Evolutionary conservation across 1,139 yeast species (phyloP).

Genomic region (Taiozyma sp.): DNA sequence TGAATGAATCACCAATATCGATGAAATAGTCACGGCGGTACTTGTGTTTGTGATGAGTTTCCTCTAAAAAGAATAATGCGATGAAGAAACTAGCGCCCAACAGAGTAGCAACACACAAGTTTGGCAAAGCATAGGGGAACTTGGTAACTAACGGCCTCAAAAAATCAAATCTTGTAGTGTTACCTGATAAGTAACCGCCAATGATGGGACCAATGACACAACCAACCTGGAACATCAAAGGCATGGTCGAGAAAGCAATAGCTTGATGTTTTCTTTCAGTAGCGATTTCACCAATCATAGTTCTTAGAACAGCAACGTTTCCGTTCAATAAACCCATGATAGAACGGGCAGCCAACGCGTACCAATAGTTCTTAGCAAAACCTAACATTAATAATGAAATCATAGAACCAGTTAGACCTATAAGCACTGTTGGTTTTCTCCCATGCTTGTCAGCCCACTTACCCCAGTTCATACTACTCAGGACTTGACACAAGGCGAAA

Average conservation of each 20-base stretch:
- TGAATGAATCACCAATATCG: conserved; percentile 45
- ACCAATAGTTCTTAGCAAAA: conserved; percentile 41
- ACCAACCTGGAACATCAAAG: conserved; percentile 58
- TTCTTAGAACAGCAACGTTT: conserved; percentile 55
- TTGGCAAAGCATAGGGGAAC: conserved; percentile 58
- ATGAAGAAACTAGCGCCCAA: conserved; percentile 21
- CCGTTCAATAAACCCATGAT: conserved; percentile 56
- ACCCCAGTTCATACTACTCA: conserved; percentile 59
- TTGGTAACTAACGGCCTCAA: conserved; percentile 29
- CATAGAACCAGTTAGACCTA: conserved; percentile 48
- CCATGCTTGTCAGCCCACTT: conserved; percentile 48
- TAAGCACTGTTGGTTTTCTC: conserved; percentile 46
- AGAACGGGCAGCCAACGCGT: conserved; percentile 47
- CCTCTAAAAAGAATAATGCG: conserved; percentile 53
- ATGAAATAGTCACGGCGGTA: conserved; percentile 45
- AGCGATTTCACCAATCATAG: conserved; percentile 56
- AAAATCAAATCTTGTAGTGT: conserved; percentile 17
- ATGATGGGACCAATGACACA: conserved; percentile 53
- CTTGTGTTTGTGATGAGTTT: conserved; percentile 45
- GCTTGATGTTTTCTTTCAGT: conserved; percentile 53
- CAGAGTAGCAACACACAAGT: conserved; percentile 45
- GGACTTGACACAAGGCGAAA: conserved; percentile 48
- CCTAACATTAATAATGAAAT: conserved; percentile 47
- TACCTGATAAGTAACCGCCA: conserved; percentile 41
- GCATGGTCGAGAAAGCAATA: conserved; percentile 53